Base-by-base conservation (phyloP, 73 alveolate species). In the Paramecium tetraurelia region DNA sequence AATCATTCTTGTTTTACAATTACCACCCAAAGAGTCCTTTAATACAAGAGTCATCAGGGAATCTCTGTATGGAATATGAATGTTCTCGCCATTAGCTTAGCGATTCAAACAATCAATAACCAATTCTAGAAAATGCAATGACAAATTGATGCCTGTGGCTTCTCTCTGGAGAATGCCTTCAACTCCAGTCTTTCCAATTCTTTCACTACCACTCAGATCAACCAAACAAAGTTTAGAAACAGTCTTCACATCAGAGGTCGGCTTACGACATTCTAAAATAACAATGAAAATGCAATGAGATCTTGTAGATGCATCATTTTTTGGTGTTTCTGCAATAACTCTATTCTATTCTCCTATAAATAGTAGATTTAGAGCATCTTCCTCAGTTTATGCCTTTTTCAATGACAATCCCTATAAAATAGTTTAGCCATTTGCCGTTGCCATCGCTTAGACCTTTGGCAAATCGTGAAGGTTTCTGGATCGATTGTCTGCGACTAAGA, bases 321-420 rank as follows among this genome's bases (percentile, higher is more conserved):
- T 98, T 18, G 99, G 99, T 14, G 99, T 99, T 92, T 98, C 99
- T 29, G 99, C 98, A 1, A 99, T 99, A 7, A 98, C 99, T 76
- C 99, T 95, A 86, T 99, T 99, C 8, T 99, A 98, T 94, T 99
- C 99, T 58, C 99, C 99, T 72, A 99, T 95, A 95, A 98, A 98
- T 24, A 99, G 96, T 85, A 98, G 92, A 86, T 96, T 97, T 8
- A 93, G 93, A 41, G 99, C 99, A 92, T 96, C 99, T 96, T 99
- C 99, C 92, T 98, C 99, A 85, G 97, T 95, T 63, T 98, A 98
- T 14, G 99, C 99, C 72, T 98, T 96, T 92, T 98, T 99, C 46
- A 99, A 97, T 24, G 99, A 97, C 40, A 98, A 95, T 89, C 99
- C 98, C 35, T 98, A 96, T 46, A 98, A 93, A 11, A 97, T 96